Evolutionary conservation across 1,139 yeast genomes (phyloP), one percentile per base, ranked within the genome.

Genomic region (Candida sanyaensis): DNA sequence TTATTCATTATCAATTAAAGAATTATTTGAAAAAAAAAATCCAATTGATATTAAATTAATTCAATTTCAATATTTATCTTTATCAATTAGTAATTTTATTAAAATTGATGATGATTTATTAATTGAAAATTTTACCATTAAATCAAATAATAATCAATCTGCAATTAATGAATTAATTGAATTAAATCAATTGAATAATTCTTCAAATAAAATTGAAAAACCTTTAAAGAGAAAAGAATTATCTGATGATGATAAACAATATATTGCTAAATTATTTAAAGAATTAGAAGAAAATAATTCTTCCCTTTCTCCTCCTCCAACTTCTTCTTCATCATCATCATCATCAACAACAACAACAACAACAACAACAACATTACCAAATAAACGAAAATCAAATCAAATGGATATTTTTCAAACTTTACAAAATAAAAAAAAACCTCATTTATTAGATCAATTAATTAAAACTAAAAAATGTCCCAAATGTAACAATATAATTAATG

Each of bases 71-170:
- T 75, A 77, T 49, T 64, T 84, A 52, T 77, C 80, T 17, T 63
- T 86, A 49, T 70, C 75, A 0, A 66, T 85, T 1, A 72, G 85
- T 1, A 80, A 79, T 48, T 82, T 87, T 59, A 80, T 75, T 21
- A 69, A 71, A 8, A 55, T 75, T 0, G 68, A 69, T 32, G 71
- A 66, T 11, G 65, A 69, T 8, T 72, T 69, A 48, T 70, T 81
- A 4, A 75, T 84, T 7, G 80, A 83, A 47, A 69, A 75, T n/a
- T 79, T 81, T 64, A 67, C 80, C 4, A 43, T 34, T 61, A 63
- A 41, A 48, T 45, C 33, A 7, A 42, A 41, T 8, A 54, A 56
- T 31, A 56, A 59, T 39, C 52, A 41, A 28, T 36, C 41, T 3
- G 13, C 58, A 8, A 51, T 54, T n/a, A 55, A 56, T 37, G 54